Conservation (phyloP, 2,329 filamentous ascomycete species). For the Escovopsis sp. region DNA sequence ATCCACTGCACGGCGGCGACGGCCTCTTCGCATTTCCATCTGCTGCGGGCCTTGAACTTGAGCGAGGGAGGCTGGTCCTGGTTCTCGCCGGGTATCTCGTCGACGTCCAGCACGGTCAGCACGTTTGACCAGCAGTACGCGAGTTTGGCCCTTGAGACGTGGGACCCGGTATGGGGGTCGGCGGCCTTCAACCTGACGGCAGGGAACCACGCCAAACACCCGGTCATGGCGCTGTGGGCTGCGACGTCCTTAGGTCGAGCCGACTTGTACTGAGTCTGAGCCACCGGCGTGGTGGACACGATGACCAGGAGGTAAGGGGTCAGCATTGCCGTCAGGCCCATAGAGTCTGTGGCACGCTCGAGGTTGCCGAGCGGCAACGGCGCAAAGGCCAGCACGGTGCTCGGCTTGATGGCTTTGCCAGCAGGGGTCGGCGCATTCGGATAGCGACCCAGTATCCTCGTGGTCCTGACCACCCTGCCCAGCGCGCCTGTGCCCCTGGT, state of each 20-base stretch:
- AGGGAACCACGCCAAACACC: constrained; percentile 93
- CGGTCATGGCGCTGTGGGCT: constrained; percentile 82
- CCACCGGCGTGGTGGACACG: constrained; percentile 90
- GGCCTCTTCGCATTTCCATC: constrained; percentile 88
- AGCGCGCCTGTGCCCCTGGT: constrained; percentile 80
- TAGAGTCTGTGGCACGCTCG: constrained; percentile 69
- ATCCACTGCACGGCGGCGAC: constrained; percentile 97
- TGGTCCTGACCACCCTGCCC: constrained; percentile 74
- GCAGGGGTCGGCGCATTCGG: constrained; percentile 50
- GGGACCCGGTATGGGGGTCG: constrained; percentile 50
- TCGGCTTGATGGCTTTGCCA: constrained; percentile 67
- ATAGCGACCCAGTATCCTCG: constrained; percentile 81
- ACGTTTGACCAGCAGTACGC: constrained; percentile 98
- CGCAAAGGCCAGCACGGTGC: constrained; percentile 84
- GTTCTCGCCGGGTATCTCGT: constrained; percentile 53
- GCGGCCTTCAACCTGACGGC: constrained; percentile 79
- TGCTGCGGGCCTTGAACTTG: constrained; percentile 65
- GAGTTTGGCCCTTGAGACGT: constrained; percentile 68
- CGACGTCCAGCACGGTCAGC: constrained; percentile 81
- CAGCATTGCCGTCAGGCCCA: constrained; percentile 88
- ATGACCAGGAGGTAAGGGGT: constrained; percentile 93
- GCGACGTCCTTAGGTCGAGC: constrained; percentile 80
- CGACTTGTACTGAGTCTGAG: constrained; percentile 92
- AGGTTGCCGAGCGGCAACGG: constrained; percentile 88
- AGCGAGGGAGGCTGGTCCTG: constrained; percentile 66